Evolutionary conservation across 2,329 filamentous ascomycete species (phyloP).

Genomic region (Epichloe uncinata): DNA sequence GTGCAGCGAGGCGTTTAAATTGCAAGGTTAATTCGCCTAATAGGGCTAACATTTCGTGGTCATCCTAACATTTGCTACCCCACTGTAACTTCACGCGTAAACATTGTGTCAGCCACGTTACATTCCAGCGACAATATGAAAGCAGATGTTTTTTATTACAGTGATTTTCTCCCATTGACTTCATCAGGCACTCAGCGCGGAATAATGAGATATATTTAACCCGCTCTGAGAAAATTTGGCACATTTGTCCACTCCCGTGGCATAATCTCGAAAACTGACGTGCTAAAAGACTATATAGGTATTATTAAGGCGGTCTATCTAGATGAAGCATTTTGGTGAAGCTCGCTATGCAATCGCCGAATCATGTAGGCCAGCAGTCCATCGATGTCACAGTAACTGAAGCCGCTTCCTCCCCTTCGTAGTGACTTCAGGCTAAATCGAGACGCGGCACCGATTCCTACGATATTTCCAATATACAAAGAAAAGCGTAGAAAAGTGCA

Average conservation of each 20-base stretch:
- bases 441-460: background rate
- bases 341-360: constrained; percentile 7
- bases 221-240: background rate
- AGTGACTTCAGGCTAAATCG: background rate
- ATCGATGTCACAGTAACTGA: background rate
- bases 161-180: background rate
- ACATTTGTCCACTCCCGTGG: background rate
- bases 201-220: background rate
- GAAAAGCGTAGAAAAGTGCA: background rate
- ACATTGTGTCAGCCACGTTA: background rate
- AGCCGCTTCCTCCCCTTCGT: background rate
- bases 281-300: background rate
- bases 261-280: no score
- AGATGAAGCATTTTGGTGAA: background rate
- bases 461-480: background rate
- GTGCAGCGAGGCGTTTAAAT: no score
- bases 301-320: constrained; percentile 4
- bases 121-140: background rate
- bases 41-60: no score
- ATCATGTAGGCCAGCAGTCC: background rate
- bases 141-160: background rate
- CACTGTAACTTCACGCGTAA: no score
- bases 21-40: no score
- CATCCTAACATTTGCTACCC: no score
- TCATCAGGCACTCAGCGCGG: background rate